Conservation (phyloP, 495 filamentous ascomycete genomes). For the Evernia prunastri region DNA sequence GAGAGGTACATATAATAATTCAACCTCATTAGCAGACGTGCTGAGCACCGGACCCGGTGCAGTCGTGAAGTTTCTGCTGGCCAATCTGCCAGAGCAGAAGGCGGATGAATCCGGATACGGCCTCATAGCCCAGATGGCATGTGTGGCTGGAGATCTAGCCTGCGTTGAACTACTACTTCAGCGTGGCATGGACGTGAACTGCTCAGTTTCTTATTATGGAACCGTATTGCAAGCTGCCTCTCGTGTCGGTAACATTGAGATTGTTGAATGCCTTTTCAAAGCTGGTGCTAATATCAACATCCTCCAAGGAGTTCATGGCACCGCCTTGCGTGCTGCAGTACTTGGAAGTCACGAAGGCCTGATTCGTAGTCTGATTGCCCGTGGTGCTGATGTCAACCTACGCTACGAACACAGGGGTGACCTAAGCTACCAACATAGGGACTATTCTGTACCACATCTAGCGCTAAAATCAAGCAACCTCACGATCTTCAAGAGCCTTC, state of each 20-base stretch:
- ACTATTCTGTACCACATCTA: not conserved
- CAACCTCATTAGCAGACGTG: not conserved
- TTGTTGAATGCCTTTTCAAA: not conserved
- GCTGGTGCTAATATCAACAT: slow-evolving; percentile 1
- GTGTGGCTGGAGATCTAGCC: not conserved
- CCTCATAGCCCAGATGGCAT: slow-evolving; percentile 14
- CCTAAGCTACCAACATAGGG: not conserved
- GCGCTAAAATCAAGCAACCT: not conserved
- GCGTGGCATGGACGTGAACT: slow-evolving; percentile 4
- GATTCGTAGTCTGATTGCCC: not conserved
- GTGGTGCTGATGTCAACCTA: slow-evolving; percentile 7
- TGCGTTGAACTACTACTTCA: slow-evolving; percentile 1
- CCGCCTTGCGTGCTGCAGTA: slow-evolving; percentile 7
- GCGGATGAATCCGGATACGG: slow-evolving; percentile 6
- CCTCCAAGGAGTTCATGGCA: not conserved
- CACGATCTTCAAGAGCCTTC: not conserved
- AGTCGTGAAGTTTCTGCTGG: slow-evolving; percentile 6
- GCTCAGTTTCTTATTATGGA: not conserved
- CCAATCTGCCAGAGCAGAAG: not conserved
- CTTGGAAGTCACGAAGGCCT: slow-evolving; percentile 2
- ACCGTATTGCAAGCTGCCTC: slow-evolving; percentile 8
- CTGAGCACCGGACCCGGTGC: slow-evolving; percentile 12
- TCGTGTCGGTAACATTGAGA: not conserved
- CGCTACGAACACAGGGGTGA: not conserved
- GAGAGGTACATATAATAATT: not conserved